phyloP scores from a whole-genome alignment of 1,284 basidiomycete genomes.

The Sporisorium iseilematis-ciliati region DNA sequence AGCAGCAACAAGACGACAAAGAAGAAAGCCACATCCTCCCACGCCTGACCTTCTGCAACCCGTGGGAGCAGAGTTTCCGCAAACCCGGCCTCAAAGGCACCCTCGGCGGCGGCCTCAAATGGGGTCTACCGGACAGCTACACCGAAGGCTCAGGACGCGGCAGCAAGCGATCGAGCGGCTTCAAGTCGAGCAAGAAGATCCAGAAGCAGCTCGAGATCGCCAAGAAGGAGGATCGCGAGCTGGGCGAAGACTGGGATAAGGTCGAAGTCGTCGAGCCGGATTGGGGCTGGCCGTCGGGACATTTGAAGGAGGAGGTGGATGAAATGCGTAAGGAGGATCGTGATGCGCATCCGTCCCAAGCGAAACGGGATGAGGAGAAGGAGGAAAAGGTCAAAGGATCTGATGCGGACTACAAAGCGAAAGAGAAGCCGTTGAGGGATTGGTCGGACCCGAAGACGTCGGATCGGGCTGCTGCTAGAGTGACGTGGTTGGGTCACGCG shows the following conservation, averaged over 20 bases:
- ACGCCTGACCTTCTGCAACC: constrained; percentile 49
- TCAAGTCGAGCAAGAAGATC: constrained; percentile 33
- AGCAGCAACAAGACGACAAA: constrained; percentile 4
- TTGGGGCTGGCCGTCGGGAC: constrained; percentile 44
- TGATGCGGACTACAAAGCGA: constrained; percentile 16
- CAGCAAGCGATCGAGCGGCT: constrained; percentile 16
- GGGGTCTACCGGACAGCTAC: constrained; percentile 60
- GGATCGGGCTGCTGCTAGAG: constrained; percentile 20
- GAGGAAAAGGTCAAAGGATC: not conserved
- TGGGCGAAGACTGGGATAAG: constrained; percentile 44
- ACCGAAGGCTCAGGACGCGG: constrained; percentile 38
- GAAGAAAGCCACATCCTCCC: constrained; percentile 39
- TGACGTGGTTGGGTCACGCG: constrained; percentile 67
- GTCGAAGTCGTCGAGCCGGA: constrained; percentile 36
- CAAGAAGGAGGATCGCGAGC: constrained; percentile 18
- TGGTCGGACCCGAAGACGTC: constrained; percentile 33
- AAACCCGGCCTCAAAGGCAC: constrained; percentile 40
- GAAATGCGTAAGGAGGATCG: constrained; percentile 3
- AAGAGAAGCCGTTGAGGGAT: constrained; percentile 21
- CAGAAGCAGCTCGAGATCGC: constrained; percentile 16
- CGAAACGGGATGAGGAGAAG: not conserved
- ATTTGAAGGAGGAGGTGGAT: constrained; percentile 26
- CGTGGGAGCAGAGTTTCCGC: constrained; percentile 53
- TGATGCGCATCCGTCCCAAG: not conserved
- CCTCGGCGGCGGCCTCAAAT: constrained; percentile 56